Conservation (phyloP, 148 eudicot genomes). For the Chenopodium formosanum region DNA sequence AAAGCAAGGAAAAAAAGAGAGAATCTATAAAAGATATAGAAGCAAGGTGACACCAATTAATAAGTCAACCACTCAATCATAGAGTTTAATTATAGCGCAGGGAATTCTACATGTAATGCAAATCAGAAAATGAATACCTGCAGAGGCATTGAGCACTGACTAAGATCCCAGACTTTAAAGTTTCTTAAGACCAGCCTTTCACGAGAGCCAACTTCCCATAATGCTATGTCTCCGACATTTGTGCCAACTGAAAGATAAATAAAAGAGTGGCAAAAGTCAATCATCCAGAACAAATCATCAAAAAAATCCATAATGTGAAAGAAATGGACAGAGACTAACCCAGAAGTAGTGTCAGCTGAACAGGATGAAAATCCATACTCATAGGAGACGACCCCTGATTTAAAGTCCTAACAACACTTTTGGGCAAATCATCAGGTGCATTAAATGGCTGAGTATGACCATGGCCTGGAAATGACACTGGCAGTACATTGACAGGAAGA, state of each 20-base stretch:
- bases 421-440: slow-evolving; percentile 70
- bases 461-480: slow-evolving; percentile 56
- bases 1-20: slow-evolving; percentile 17
- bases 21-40: slow-evolving; percentile 4
- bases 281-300: slow-evolving; percentile 4
- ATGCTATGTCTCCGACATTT: slow-evolving; percentile 68
- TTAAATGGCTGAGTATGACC: slow-evolving; percentile 54
- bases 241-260: slow-evolving; percentile 64
- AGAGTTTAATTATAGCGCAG: no score
- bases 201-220: slow-evolving; percentile 86
- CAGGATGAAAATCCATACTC: slow-evolving; percentile 96
- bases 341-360: slow-evolving; percentile 67
- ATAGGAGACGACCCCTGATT: slow-evolving; percentile 74
- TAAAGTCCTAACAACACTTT: slow-evolving; percentile 63
- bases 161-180: slow-evolving; percentile 74
- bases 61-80: no score
- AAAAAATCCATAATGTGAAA: background rate
- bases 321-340: slow-evolving; percentile 39
- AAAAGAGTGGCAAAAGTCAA: slow-evolving; percentile 11
- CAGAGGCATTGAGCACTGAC: slow-evolving; percentile 59
- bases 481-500: slow-evolving; percentile 66
- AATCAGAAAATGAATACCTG: slow-evolving; percentile 37
- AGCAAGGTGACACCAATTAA: background rate
- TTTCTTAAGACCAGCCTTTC: slow-evolving; percentile 62
- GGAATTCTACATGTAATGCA: background rate